phyloP scores from a whole-genome alignment of 169 alveolate genomes.

The Miamiensis avidus region DNA sequence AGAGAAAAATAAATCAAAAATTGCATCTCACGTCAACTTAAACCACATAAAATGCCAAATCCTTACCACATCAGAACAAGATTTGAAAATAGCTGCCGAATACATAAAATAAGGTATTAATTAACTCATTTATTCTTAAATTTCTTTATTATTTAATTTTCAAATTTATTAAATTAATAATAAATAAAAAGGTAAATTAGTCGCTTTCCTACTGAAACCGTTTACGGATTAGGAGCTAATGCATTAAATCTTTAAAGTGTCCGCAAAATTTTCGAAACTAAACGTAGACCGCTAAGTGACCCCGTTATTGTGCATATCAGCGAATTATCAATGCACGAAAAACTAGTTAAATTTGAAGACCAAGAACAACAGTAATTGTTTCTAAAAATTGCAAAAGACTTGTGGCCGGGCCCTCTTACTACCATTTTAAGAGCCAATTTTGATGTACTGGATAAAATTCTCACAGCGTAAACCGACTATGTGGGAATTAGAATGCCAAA shows the following conservation, averaged over 20 bases:
- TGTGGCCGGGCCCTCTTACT: slow-evolving; percentile 97
- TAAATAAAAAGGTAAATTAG: slow-evolving; percentile 79
- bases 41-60: background rate
- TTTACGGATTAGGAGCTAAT: slow-evolving; percentile 97
- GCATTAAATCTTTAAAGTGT: slow-evolving; percentile 90
- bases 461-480: slow-evolving; percentile 88
- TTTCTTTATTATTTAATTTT: background rate
- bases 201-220: slow-evolving; percentile 97
- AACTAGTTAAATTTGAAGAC: slow-evolving; percentile 69
- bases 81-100: slow-evolving; percentile 6
- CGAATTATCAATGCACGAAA: slow-evolving; percentile 77
- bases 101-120: background rate
- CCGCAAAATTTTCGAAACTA: slow-evolving; percentile 85
- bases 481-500: slow-evolving; percentile 94
- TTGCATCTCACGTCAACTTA: background rate
- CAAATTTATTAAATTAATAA: no score
- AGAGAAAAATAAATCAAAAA: no score
- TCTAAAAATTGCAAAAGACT: slow-evolving; percentile 69
- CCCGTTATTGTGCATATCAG: slow-evolving; percentile 95
- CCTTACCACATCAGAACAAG: background rate
- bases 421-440: slow-evolving; percentile 84
- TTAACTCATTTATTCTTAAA: no score
- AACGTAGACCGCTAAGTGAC: slow-evolving; percentile 94
- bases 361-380: slow-evolving; percentile 63
- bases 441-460: slow-evolving; percentile 68